phyloP scores from a whole-genome alignment of 129 eudicot species.

The Daucus carota region DH1_v3.0 NC_030382.2:51123501-51124000 shows the following conservation, averaged over 20 bases:
- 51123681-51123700: conserved; percentile 39
- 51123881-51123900: conserved; percentile 67
- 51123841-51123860: conserved; percentile 67
- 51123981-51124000: conserved; percentile 36
- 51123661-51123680: conserved; percentile 34
- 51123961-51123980: conserved; percentile 71
- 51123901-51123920: conserved; percentile 69
- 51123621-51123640: conserved; percentile 25
- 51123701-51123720: conserved; percentile 55
- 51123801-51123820: conserved; percentile 61
- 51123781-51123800: conserved; percentile 58
- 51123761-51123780: conserved; percentile 67
- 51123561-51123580: conserved; percentile 45
- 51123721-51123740: conserved; percentile 49
- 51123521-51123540: conserved; percentile 43
- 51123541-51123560: conserved; percentile 42
- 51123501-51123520: conserved; percentile 26
- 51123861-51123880: conserved; percentile 81
- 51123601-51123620: conserved; percentile 42
- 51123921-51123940: conserved; percentile 39
- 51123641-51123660: conserved; percentile 23
- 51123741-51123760: conserved; percentile 75
- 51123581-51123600: conserved; percentile 45
- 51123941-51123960: conserved; percentile 51
- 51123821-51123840: conserved; percentile 94